These are phyloP conservation scores for Xylaria sp. DNA, from an alignment of 2,329 filamentous ascomycete species.

Conservation along the genomic window DNA sequence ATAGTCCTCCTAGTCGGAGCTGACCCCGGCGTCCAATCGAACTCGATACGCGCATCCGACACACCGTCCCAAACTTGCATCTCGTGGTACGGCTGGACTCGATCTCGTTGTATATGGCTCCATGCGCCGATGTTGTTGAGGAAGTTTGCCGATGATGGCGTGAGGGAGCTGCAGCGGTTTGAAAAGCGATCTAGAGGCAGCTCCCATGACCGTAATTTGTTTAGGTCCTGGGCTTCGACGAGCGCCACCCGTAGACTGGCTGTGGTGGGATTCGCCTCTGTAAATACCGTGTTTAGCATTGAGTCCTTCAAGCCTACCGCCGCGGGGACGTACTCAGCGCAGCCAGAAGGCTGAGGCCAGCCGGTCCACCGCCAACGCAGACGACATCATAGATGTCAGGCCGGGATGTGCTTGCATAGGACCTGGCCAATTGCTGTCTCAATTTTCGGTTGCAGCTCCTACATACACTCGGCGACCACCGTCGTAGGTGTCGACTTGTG, in stretches of 20 bases:
- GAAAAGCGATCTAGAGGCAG: constrained; percentile 75
- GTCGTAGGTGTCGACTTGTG: constrained; percentile 31
- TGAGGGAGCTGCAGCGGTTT: constrained; percentile 94
- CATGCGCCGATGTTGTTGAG: constrained; percentile 85
- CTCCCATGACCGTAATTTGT: constrained; percentile 69
- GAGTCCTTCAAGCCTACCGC: neutral
- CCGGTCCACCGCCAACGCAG: constrained; percentile 87
- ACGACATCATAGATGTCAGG: constrained; percentile 91
- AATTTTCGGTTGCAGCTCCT: constrained; percentile 51
- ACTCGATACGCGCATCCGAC: constrained; percentile 84
- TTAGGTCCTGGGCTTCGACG: constrained; percentile 86
- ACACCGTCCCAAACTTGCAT: constrained; percentile 99
- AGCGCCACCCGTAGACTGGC: constrained; percentile 82
- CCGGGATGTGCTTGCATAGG: constrained; percentile 49
- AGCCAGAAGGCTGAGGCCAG: constrained; percentile 81
- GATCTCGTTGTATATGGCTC: constrained; percentile 72
- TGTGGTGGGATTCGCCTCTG: constrained; percentile 77
- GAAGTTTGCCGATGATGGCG: constrained; percentile 83
- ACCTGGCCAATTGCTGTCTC: constrained; percentile 45
- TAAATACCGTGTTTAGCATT: constrained; percentile 15
- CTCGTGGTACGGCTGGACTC: constrained; percentile 87
- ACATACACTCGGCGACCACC: constrained; percentile 45
- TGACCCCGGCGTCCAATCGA: constrained; percentile 69
- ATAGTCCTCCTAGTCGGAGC: constrained; percentile 63
- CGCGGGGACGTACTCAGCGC: constrained; percentile 66